A percentile compares a stretch with the other conserved stretches of the same genome.
Conservation (phyloP, 1,139 yeast species). For the Keqinozyma sinolaborantium region DNA sequence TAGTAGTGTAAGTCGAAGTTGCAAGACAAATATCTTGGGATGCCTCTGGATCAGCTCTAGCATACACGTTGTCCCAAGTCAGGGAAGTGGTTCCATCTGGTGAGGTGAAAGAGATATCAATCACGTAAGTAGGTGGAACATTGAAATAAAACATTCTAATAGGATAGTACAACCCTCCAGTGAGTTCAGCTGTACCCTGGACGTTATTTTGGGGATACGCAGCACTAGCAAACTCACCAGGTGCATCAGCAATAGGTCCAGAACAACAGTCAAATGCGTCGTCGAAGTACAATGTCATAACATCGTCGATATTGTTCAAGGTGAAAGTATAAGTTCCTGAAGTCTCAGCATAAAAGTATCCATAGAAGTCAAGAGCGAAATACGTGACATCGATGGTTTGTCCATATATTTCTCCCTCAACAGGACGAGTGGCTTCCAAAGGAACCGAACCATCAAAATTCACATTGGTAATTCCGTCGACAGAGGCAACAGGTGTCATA, state of each 20-base stretch:
- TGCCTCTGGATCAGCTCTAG: not conserved
- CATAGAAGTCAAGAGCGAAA: constrained; percentile 13
- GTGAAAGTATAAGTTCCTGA: constrained; percentile 17
- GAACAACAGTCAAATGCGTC: not conserved
- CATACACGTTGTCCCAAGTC: not conserved
- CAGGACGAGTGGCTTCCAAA: not conserved
- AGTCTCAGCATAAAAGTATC: constrained; percentile 15
- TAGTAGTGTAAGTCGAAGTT: not conserved
- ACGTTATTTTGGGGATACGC: not conserved
- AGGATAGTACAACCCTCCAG: not conserved
- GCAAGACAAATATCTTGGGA: not conserved
- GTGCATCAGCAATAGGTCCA: not conserved
- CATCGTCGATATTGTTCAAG: constrained; percentile 17
- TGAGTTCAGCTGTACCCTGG: not conserved
- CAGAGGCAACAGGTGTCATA: not conserved
- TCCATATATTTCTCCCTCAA: not conserved
- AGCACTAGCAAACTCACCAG: not conserved
- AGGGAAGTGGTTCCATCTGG: not conserved
- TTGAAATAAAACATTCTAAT: not conserved
- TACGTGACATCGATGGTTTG: not conserved
- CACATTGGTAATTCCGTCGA: not conserved
- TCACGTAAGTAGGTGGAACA: not conserved
- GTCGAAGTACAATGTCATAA: constrained; percentile 7
- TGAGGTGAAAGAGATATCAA: not conserved
- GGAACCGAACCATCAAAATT: too few species aligned